phyloP scores from a whole-genome alignment of 1,139 yeast species.

The Blastobotrys petasosporus region DNA sequence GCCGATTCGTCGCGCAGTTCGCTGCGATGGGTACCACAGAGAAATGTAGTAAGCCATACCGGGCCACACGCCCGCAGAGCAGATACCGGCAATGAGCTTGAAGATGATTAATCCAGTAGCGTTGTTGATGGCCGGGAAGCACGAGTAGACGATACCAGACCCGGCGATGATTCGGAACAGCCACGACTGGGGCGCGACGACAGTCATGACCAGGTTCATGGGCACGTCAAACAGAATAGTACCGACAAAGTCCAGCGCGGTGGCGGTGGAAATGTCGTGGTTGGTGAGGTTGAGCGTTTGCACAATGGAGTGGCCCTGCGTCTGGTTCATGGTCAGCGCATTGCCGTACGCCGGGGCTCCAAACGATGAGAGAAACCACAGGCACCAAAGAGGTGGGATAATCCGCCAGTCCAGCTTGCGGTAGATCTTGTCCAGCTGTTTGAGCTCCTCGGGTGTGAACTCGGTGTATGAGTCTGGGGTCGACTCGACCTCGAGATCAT shows the following conservation, averaged over 20 bases:
- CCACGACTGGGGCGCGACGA: slow-evolving; percentile 81
- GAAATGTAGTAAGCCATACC: slow-evolving; percentile 82
- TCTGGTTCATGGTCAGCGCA: slow-evolving; percentile 72
- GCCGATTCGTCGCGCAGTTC: slow-evolving; percentile 75
- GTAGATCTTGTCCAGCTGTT: slow-evolving; percentile 53
- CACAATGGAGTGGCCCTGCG: slow-evolving; percentile 54
- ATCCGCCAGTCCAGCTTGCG: slow-evolving; percentile 62
- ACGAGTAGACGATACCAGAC: slow-evolving; percentile 71
- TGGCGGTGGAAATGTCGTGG: slow-evolving; percentile 64
- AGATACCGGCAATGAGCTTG: slow-evolving; percentile 69
- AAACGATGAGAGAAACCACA: slow-evolving; percentile 74
- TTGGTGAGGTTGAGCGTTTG: slow-evolving; percentile 48
- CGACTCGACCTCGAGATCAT: too few relatives aligned
- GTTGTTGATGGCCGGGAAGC: slow-evolving; percentile 55
- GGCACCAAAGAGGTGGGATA: slow-evolving; percentile 77
- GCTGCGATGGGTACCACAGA: slow-evolving; percentile 78
- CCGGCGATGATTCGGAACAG: slow-evolving; percentile 68
- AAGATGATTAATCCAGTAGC: slow-evolving; percentile 61
- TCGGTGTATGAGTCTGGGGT: too few relatives aligned
- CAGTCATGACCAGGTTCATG: slow-evolving; percentile 82
- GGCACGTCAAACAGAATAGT: slow-evolving; percentile 81
- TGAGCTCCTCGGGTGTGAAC: slow-evolving; percentile 15
- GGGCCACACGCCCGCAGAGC: slow-evolving; percentile 93
- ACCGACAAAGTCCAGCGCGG: slow-evolving; percentile 78
- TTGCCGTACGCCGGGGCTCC: slow-evolving; percentile 75